Percentiles rank a stretch among this genome's conserved stretches.
These are phyloP conservation scores for Escovopsis sp. DNA, from an alignment of 2,329 filamentous ascomycete species.

Conservation along the genomic window DNA sequence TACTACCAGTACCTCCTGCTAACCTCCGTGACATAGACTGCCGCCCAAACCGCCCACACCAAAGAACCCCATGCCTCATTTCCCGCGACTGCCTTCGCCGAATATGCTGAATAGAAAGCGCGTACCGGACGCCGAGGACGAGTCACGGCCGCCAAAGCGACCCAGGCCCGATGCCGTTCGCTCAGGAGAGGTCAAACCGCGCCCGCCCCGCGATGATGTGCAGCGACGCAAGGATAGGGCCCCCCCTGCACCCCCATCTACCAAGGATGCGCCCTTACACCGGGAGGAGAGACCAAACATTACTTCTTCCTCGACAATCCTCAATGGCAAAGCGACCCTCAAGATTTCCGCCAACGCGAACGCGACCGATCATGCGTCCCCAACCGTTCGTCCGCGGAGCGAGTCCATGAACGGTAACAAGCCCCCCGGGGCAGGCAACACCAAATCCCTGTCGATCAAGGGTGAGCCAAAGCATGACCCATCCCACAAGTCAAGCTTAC, in stretches of 20 bases:
- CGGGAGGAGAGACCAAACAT: conserved; percentile 13
- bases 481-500: conserved; percentile 27
- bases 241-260: conserved; percentile 5
- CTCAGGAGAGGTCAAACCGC: conserved; percentile 17
- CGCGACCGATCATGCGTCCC: conserved; percentile 17
- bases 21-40: conserved; percentile 13
- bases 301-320: conserved; percentile 15
- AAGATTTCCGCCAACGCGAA: conserved; percentile 18
- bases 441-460: conserved; percentile 23
- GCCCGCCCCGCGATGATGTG: conserved; percentile 19
- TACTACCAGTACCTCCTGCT: too few relatives aligned
- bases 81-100: conserved; percentile 23
- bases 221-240: conserved; percentile 18
- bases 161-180: conserved; percentile 24
- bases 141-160: conserved; percentile 31
- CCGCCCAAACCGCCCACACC: conserved; percentile 21
- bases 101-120: conserved; percentile 30
- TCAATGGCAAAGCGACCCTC: conserved; percentile 22
- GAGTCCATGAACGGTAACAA: conserved; percentile 29
- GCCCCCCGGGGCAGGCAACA: conserved; percentile 18
- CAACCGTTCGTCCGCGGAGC: conserved; percentile 23
- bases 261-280: conserved; percentile 14
- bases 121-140: conserved; percentile 28
- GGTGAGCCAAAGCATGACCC: conserved; percentile 24
- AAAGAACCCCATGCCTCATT: conserved; percentile 15